Evolutionary conservation across 352 stramenopile species (phyloP).

Genomic region (Pythium volutum): DNA sequence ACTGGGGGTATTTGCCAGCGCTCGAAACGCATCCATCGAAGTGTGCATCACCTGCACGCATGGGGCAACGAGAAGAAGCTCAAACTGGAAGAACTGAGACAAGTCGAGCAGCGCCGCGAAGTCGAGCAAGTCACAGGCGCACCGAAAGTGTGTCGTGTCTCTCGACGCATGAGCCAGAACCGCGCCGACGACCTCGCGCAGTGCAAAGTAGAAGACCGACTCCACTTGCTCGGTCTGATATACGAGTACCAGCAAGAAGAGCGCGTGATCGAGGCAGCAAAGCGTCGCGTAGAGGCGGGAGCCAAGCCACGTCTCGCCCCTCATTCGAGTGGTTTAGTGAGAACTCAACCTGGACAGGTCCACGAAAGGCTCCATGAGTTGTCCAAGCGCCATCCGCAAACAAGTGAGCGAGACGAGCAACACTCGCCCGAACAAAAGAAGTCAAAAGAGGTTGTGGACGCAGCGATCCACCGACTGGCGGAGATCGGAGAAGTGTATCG

Average conservation of each 20-base stretch:
- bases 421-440: not conserved
- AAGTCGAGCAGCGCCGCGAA: conserved; percentile 31
- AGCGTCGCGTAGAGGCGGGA: conserved; percentile 4
- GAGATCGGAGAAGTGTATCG: conserved; percentile 39
- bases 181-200: conserved; percentile 48
- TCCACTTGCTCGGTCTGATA: conserved; percentile 65
- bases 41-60: conserved; percentile 56
- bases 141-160: conserved; percentile 29
- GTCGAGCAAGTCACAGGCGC: conserved; percentile 29
- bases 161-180: conserved; percentile 29
- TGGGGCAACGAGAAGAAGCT: conserved; percentile 61
- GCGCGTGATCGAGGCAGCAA: conserved; percentile 21
- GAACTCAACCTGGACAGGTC: conserved; percentile 22
- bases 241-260: conserved; percentile 71
- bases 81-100: conserved; percentile 45
- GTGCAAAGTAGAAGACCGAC: conserved; percentile 65
- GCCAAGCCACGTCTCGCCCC: conserved; percentile 42
- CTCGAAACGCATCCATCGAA: conserved; percentile 55
- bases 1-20: conserved; percentile 30
- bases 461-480: conserved; percentile 35
- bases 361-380: conserved; percentile 59
- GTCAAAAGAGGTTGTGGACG: conserved; percentile 12
- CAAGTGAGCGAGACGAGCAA: not conserved
- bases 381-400: conserved; percentile 19
- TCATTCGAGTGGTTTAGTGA: conserved; percentile 46